A percentile compares a stretch with the other conserved stretches of the same genome.
Conservation (phyloP, 805 yeast species). For the Candida taoyuanica region DNA sequence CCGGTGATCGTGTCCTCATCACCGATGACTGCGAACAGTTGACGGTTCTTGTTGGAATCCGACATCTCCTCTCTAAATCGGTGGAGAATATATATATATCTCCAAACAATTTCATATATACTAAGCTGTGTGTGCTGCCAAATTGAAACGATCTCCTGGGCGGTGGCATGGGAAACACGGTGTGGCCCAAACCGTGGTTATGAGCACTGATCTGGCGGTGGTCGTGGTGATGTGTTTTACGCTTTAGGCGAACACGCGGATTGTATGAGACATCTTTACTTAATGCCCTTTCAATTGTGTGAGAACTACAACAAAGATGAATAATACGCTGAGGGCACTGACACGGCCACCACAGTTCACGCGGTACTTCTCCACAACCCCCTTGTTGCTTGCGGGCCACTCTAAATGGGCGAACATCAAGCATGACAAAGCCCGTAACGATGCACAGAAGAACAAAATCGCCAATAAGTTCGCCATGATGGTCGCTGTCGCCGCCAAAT, state of each 20-base stretch:
- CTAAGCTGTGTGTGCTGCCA: background rate
- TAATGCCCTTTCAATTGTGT: too few species aligned
- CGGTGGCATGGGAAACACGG: too few species aligned
- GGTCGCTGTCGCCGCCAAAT: constrained; percentile 69
- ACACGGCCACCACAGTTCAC: constrained; percentile 2
- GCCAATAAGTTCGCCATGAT: constrained; percentile 68
- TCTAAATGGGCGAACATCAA: constrained; percentile 94
- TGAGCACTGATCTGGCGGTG: too few species aligned
- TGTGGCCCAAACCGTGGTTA: background rate
- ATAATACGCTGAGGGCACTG: background rate
- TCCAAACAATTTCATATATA: too few species aligned
- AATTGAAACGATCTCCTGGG: too few species aligned
- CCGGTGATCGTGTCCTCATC: constrained; percentile 99
- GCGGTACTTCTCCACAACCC: constrained; percentile 9
- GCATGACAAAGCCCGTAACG: constrained; percentile 91
- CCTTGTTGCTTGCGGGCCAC: constrained; percentile 53
- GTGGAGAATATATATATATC: background rate
- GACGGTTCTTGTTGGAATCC: constrained; percentile 54
- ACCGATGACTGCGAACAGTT: constrained; percentile 88
- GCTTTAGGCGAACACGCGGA: too few species aligned
- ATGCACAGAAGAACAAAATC: constrained; percentile 65
- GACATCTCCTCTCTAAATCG: constrained; percentile 3
- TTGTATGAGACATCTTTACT: too few species aligned
- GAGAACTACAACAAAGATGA: too few species aligned
- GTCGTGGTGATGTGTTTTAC: too few species aligned